Evolutionary conservation across 495 filamentous ascomycete species (phyloP), one percentile per base, ranked within the genome.

Genomic region (Penicillium bialowiezense): DNA sequence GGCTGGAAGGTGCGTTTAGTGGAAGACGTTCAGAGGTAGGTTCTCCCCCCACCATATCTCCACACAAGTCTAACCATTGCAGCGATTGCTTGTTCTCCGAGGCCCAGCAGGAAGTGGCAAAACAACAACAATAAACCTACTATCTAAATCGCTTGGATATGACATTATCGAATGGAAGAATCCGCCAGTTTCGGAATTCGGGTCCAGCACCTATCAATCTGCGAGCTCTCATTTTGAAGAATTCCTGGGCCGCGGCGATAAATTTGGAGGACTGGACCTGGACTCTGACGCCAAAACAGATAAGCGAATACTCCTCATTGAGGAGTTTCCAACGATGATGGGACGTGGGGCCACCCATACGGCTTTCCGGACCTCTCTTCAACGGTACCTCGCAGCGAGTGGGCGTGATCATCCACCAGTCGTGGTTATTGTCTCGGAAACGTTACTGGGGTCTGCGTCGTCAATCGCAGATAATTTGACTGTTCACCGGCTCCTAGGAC

Each of bases 61-160:
- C 29, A n/a, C 29, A 10, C 29, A 32, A 10, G 12, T 13, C 54
- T 66, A 33, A 67, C 42, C n/a, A 36, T 31, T 31, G 12, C 72
- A 92, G 75, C 79, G 85, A 62, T 60, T 97, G 31, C 77, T 97
- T 33, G 73, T 97, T 28, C 69, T 99, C 10, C 95, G 89, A 60
- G 95, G 95, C 12, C 82, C 89, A n/a, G 91, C 95, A 15, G 95
- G 95, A 9, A 84, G 85, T 19, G 95, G 91, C 7, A 99, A 99
- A 67, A 96, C 92, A 1, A 87, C 90, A 7, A 92, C 92, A 0
- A 60, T 97, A 19, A 81, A 78, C 18, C 72, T 90, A 5, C 74
- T 99, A 32, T 84, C 91, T 2, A 77, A 82, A 44, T 78, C 82
- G 12, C 64, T 97, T 64, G 78, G 72, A 2, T 85, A 87, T 46